Base-by-base conservation (phyloP, 2,329 filamentous ascomycete genomes). In the Fusarium tuaranense region DNA sequence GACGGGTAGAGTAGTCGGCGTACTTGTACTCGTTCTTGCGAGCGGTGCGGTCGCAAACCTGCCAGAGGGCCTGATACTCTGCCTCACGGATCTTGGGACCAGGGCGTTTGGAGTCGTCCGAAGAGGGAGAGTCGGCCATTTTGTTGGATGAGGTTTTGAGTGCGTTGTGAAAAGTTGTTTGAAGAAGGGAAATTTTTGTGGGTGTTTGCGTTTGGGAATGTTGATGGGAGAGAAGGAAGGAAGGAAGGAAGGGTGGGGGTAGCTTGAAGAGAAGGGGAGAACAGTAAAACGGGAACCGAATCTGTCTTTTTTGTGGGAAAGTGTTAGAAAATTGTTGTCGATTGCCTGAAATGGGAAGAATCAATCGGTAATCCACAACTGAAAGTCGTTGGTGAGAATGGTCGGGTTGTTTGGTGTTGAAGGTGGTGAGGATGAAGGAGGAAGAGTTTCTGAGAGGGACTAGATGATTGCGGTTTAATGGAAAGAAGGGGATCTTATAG, bases 21-120 rank as follows among this genome's bases (percentile, higher is more conserved):
- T 32, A 20, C 5, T 65, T 25, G 69, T 78, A 79, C 5, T 66
- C 63, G 0, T 34, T 27, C 27, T 70, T 75, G 36, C 70, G 68
- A 7, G 68, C 30, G 41, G 67, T 41, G 39, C 78, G 78, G 5
- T 78, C 71, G 46, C 71, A 78, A 25, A 64, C 63, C 55, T 77
- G 76, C 78, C 77, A 79, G 44, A 79, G 60, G 10, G 78, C 71
- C 10, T 79, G 77, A 20, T 79, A 79, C 41, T 79, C 77, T 34
- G 77, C 77, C 0, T 74, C 76, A 2, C 73, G 75, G 27, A 67
- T 67, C 3, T 65, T 70, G 25, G 18, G 30, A 55, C 32, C 48
- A 1, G 46, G 39, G 12, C 27, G 7, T 20, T 74, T 71, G 30
- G 38, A 1, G 34, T 69, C 64, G 7, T 63, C 68, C 30, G 27